These are phyloP conservation scores for Nemania abortiva DNA, from an alignment of 2,329 filamentous ascomycete genomes.

Conservation along the genomic window DNA sequence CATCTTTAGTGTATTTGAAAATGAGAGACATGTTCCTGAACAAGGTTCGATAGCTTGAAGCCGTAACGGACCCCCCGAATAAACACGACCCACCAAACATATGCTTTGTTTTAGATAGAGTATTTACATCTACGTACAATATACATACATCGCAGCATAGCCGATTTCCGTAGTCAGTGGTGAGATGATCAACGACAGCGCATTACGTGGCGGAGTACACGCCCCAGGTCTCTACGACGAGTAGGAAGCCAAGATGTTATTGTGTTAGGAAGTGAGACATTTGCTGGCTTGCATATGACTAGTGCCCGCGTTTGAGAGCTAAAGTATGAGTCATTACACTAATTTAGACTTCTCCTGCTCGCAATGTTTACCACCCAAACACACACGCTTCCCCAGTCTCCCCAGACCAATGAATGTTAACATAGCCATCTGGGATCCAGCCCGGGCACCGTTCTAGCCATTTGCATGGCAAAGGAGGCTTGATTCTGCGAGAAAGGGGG, in stretches of 20 bases:
- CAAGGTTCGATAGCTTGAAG: neutral
- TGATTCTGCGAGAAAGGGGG: slow-evolving; percentile 5
- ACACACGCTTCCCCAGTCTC: neutral
- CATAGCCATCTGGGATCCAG: slow-evolving; percentile 1
- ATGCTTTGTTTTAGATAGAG: neutral
- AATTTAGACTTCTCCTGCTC: neutral
- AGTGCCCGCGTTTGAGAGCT: neutral
- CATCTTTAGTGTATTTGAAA: neutral
- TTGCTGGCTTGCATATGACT: neutral
- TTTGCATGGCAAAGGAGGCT: neutral
- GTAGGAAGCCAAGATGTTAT: neutral
- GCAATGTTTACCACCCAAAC: neutral
- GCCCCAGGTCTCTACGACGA: neutral
- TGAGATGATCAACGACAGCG: neutral
- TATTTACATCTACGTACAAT: neutral
- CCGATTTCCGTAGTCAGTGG: neutral
- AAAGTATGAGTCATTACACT: neutral
- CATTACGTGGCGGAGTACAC: slow-evolving; percentile 1
- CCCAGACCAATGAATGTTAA: neutral
- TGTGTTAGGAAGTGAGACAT: slow-evolving; percentile 6
- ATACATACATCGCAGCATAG: neutral
- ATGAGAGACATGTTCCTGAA: neutral
- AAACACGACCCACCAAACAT: neutral
- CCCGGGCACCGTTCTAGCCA: neutral
- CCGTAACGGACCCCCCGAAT: neutral